Base-by-base conservation (phyloP, 495 filamentous ascomycete species). In the Penicillium psychrofluorescens region DNA sequence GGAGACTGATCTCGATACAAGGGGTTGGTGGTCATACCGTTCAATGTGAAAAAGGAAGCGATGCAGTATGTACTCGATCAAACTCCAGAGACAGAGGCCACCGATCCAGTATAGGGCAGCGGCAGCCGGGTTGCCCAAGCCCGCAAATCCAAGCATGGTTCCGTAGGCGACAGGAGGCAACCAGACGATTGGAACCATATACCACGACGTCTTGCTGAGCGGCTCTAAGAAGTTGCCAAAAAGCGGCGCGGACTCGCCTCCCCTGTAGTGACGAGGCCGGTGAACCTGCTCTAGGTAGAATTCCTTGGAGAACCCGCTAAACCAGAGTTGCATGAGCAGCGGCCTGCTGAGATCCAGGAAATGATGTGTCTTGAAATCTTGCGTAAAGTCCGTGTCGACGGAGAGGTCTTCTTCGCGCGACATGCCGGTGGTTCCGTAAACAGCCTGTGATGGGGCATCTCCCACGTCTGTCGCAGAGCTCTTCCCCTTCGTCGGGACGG, bases 171-270 rank as follows among this genome's bases (percentile, higher is more conserved):
- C 76, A 9, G 67, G 71, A 13, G 94, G 94, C n/a, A 91, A 57
- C 94, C 94, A 99, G 8, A 95, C 35, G 0, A 76, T 70, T 9
- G 94, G 94, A 11, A 97, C 75, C 36, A 92, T 58, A 79, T 83
- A 97, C 90, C 90, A 97, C 6, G 90, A 78, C 7, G 94, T 97
- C 70, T 90, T 86, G 63, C 84, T 88, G 22, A 99, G 69, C 7
- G 94, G 94, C 65, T 99, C 94, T 9, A 99, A 75, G 67, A 97
- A 92, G 66, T 99, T 99, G 35, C 94, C 94, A 65, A 99, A 99
- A 28, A 99, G 64, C 7, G 92, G 94, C 29, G 94, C 92, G 6
- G 90, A 95, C 45, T 81, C 80, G 34, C 92, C 92, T 41, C 89
- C 88, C 54, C 79, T 90, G 76, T 96, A 97, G 69, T 97, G 89